Percentiles rank a stretch among this genome's conserved stretches.
Evolutionary conservation across 2,329 filamentous ascomycete species (phyloP).

Genomic region (Neonectria neomacrospora): DNA sequence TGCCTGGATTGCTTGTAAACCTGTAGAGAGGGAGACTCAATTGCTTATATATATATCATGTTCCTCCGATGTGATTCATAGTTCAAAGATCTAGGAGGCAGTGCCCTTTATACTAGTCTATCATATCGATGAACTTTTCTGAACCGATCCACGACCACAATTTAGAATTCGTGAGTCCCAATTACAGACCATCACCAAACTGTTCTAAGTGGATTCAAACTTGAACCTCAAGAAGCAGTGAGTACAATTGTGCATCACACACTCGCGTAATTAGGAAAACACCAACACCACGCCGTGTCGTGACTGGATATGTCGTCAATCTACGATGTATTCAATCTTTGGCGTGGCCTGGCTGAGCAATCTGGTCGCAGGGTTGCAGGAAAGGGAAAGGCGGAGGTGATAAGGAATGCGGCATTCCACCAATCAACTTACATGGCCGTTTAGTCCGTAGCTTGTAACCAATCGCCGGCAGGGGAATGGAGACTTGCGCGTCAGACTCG

Average conservation of each 20-base stretch:
- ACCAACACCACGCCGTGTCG: not conserved
- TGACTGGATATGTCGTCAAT: constrained; percentile 14
- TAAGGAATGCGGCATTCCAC: constrained; percentile 29
- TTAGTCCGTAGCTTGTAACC: not conserved
- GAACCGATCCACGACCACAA: not conserved
- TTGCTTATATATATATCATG: not conserved
- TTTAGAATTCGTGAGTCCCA: not conserved
- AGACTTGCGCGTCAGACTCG: not conserved
- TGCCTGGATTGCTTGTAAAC: not conserved
- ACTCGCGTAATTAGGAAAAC: not conserved
- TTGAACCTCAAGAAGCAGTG: not conserved
- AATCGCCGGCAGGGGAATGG: not conserved
- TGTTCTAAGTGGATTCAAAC: not conserved
- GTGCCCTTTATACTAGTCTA: not conserved
- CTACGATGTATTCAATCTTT: constrained; percentile 1
- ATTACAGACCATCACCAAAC: not conserved
- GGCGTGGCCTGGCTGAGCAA: not conserved
- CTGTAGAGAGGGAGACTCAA: not conserved
- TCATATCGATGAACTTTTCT: not conserved
- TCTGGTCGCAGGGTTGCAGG: constrained; percentile 3
- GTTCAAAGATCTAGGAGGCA: not conserved
- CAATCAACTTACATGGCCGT: constrained; percentile 46
- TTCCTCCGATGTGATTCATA: not conserved
- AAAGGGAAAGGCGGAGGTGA: constrained; percentile 29
- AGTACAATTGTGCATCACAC: not conserved